A percentile compares a stretch with the other conserved stretches of the same genome.
Evolutionary conservation across 495 filamentous ascomycete species (phyloP).

Genomic region (Xylaria venustula): DNA sequence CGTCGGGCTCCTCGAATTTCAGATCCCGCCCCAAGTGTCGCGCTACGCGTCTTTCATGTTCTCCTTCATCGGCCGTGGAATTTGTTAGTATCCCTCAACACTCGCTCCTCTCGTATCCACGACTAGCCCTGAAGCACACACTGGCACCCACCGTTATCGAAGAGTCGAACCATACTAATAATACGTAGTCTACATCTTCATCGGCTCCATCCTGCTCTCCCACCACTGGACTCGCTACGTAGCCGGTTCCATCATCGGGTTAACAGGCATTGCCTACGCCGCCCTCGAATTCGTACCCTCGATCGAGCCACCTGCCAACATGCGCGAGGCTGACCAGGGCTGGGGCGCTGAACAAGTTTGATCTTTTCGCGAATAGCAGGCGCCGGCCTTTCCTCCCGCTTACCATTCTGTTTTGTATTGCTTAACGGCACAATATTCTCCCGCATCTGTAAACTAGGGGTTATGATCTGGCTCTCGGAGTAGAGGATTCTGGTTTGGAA

Average conservation of each 20-base stretch:
- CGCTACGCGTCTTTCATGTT: conserved; percentile 97
- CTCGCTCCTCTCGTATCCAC: background rate
- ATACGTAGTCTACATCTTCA: conserved; percentile 86
- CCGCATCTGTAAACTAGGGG: background rate
- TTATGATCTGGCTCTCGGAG: background rate
- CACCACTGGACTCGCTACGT: conserved; percentile 55
- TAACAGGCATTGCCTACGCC: conserved; percentile 75
- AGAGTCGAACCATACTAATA: background rate
- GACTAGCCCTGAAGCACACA: background rate
- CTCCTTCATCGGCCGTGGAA: conserved; percentile 90
- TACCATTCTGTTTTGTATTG: conserved; percentile 8
- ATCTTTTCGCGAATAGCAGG: conserved; percentile 1
- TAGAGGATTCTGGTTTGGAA: background rate
- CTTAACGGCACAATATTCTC: background rate
- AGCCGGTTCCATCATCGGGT: conserved; percentile 67
- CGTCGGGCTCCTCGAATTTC: conserved; percentile 77
- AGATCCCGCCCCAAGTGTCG: conserved; percentile 88
- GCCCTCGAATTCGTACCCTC: conserved; percentile 91
- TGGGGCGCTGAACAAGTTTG: conserved; percentile 93
- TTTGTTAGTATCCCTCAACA: conserved; percentile 64
- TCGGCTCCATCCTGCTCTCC: conserved; percentile 80
- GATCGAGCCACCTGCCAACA: conserved; percentile 96
- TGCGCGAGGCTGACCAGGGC: conserved; percentile 85
- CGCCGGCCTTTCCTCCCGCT: background rate
- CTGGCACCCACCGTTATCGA: background rate